Evolutionary conservation across 2,329 filamentous ascomycete species (phyloP).

Genomic region (Colletotrichum neosansevieriae): DNA sequence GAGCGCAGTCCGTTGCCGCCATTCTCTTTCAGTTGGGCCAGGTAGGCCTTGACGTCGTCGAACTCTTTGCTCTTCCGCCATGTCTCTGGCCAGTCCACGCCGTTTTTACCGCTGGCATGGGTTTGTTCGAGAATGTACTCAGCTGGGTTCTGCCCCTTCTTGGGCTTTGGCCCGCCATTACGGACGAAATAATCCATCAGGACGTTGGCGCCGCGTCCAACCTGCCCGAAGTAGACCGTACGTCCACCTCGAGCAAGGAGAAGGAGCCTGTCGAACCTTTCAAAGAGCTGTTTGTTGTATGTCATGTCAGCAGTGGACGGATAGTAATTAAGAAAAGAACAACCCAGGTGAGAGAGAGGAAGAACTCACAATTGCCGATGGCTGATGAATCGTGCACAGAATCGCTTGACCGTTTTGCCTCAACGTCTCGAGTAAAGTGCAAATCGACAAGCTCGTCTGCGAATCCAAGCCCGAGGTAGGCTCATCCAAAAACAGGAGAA

Average conservation of each 20-base stretch:
- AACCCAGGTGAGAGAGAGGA: rapidly evolving
- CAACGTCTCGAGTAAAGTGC: conserved; percentile 76
- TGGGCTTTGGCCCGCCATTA: conserved; percentile 68
- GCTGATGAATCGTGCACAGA: conserved; percentile 65
- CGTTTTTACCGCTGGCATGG: conserved; percentile 54
- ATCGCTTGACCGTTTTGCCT: conserved; percentile 63
- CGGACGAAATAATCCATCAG: conserved; percentile 70
- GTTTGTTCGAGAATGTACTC: conserved; percentile 73
- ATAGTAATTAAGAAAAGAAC: not conserved
- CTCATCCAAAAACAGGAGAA: conserved; percentile 82
- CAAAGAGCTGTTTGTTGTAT: conserved; percentile 53
- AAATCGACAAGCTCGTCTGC: conserved; percentile 81
- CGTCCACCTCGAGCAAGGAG: conserved; percentile 66
- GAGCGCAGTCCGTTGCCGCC: not conserved
- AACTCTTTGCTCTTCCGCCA: conserved; percentile 53
- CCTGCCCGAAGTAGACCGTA: conserved; percentile 70
- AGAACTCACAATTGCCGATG: conserved; percentile 51
- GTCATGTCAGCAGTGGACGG: not conserved
- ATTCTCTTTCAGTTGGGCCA: conserved; percentile 43
- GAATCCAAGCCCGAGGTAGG: conserved; percentile 82
- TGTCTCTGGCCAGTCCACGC: conserved; percentile 52
- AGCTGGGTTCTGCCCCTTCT: conserved; percentile 70
- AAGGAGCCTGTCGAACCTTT: conserved; percentile 67
- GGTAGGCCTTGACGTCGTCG: conserved; percentile 47
- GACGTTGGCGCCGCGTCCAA: conserved; percentile 62